A percentile compares a stretch with the other conserved stretches of the same genome.
phyloP scores from a whole-genome alignment of 2,329 filamentous ascomycete genomes.

The Exophiala phaeomuriformis region DNA sequence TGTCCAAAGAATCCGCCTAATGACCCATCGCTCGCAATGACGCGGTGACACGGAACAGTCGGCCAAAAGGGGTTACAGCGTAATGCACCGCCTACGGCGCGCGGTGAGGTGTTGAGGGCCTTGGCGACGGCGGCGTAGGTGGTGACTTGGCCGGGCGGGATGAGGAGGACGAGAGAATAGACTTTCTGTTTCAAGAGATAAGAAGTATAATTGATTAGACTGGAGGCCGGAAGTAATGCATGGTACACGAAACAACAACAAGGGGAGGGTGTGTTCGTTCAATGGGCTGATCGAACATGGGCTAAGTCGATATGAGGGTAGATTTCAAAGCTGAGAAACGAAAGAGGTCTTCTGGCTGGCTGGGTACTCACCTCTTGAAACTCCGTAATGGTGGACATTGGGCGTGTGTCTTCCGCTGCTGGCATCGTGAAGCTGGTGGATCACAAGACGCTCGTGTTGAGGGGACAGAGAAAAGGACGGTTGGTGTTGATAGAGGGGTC shows the following conservation, averaged over 20 bases:
- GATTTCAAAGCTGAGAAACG: too few species aligned
- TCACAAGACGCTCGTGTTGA: too few species aligned
- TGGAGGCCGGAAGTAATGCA: neutral
- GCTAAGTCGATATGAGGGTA: too few species aligned
- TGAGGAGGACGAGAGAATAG: conserved; percentile 66
- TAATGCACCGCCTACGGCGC: conserved; percentile 38
- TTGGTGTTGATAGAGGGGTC: too few species aligned
- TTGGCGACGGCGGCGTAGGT: conserved; percentile 68
- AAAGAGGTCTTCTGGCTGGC: neutral
- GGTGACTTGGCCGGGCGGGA: conserved; percentile 66
- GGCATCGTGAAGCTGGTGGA: neutral
- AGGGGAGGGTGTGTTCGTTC: too few species aligned
- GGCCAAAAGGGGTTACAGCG: conserved; percentile 39
- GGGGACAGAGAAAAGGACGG: too few species aligned
- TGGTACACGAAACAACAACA: too few species aligned
- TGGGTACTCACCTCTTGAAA: conserved; percentile 22
- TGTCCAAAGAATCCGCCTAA: conserved; percentile 45
- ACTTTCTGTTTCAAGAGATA: conserved; percentile 35
- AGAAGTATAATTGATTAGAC: conserved; percentile 1
- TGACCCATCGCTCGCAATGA: conserved; percentile 28
- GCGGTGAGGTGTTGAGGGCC: conserved; percentile 33
- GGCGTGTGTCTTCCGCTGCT: neutral
- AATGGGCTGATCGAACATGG: too few species aligned
- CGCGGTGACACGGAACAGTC: conserved; percentile 38
- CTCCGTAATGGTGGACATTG: conserved; percentile 11